Base-by-base conservation (phyloP, 441 rosid genomes). In the Raphanus hybrid region DNA sequence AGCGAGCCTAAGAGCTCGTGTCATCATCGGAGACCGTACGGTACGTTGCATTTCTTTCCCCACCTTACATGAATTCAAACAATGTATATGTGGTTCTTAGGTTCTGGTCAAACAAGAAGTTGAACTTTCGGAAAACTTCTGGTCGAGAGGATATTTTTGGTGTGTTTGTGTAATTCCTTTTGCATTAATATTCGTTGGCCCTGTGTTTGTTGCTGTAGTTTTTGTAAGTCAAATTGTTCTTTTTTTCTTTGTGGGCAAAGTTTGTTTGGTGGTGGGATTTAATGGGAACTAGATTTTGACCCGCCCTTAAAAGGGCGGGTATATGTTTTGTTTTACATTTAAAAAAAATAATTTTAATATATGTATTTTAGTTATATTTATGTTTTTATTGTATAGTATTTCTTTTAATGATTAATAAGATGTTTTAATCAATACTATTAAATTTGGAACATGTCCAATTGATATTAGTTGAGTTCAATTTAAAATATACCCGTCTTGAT, bases 231-330 rank as follows among this genome's bases (percentile, higher is more conserved):
- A 76, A 27, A 7, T 63, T 69, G 70, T 41, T 29, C 26, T 62
- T 68, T 23, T 6, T 50, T 6, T n/a, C 14, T 15, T 39, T 26
- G 14, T 64, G 71, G 65, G 70, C 2, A 41, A 70, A 55, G 75
- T 76, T 57, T 69, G 74, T 76, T 60, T 76, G 70, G 75, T 70
- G 75, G 80, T 76, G 64, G 57, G 57, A 48, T 75, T 68, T 34
- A 16, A 18, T 69, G 70, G 75, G 48, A 62, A 69, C 18, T 16
- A 16, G 18, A 16, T 16, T 16, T 16, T 16, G 18, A 16, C 18
- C 18, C 18, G 18, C 18, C 18, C 18, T 16, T 16, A 16, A 16
- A 16, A 16, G 18, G 18, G 18, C 18, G 18, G 18, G 18, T 16
- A 16, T 16, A 16, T 16, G 18, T 16, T 16, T 16, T 16, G 18